Conservation (phyloP, 768 basidiomycete species). For the Boletus coccyginus region DNA sequence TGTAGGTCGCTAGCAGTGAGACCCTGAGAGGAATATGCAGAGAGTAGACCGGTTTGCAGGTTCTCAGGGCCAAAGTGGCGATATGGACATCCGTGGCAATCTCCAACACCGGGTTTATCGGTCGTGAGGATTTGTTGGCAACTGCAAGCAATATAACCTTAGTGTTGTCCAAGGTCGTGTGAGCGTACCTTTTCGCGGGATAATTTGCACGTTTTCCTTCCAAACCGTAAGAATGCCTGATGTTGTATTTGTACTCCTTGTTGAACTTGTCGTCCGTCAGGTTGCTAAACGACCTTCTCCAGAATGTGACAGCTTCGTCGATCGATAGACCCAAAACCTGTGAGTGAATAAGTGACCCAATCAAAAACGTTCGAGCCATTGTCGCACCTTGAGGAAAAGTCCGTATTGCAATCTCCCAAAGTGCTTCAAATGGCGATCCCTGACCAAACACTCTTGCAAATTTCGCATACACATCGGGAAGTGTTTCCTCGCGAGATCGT, state of each 20-base stretch:
- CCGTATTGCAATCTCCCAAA: slow-evolving; percentile 89
- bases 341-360: background rate
- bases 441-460: slow-evolving; percentile 73
- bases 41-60: slow-evolving; percentile 70
- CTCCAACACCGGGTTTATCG: slow-evolving; percentile 63
- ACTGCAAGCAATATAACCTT: slow-evolving; percentile 39
- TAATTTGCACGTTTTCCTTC: slow-evolving; percentile 96
- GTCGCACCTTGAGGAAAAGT: slow-evolving; percentile 85
- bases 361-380: background rate
- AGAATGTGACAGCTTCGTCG: slow-evolving; percentile 91
- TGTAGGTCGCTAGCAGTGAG: slow-evolving; percentile 67
- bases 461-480: slow-evolving; percentile 97
- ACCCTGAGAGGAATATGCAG: slow-evolving; percentile 62
- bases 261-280: slow-evolving; percentile 95
- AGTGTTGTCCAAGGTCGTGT: background rate
- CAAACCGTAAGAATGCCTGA: slow-evolving; percentile 90
- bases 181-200: slow-evolving; percentile 76
- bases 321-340: slow-evolving; percentile 91
- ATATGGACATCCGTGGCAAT: slow-evolving; percentile 90
- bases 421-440: slow-evolving; percentile 88
- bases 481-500: slow-evolving; percentile 80
- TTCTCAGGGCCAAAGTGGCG: slow-evolving; percentile 84
- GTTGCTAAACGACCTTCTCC: slow-evolving; percentile 79
- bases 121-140: slow-evolving; percentile 83
- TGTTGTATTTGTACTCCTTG: slow-evolving; percentile 97